A percentile compares a stretch with the other conserved stretches of the same genome.
Conservation (phyloP, 495 filamentous ascomycete genomes). For the Penicillium coffeae region DNA sequence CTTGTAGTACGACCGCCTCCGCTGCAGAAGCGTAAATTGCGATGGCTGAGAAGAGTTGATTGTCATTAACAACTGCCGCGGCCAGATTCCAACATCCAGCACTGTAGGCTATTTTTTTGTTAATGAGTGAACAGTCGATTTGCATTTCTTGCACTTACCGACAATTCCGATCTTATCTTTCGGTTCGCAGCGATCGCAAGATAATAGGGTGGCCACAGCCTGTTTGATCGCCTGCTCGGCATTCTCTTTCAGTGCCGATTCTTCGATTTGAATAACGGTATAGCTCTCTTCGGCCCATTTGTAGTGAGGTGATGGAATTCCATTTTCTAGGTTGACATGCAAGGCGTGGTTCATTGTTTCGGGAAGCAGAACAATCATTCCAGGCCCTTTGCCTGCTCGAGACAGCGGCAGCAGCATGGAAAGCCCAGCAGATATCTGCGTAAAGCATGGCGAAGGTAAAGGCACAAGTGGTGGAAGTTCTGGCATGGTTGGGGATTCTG, state of each 20-base stretch:
- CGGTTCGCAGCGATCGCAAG: not conserved
- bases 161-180: not conserved
- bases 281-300: constrained; percentile 25
- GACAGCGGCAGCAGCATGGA: not conserved
- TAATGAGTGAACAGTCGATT: not conserved
- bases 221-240: not conserved
- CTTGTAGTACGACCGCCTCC: not conserved
- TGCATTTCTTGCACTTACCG: not conserved
- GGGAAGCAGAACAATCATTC: not conserved
- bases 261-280: constrained; percentile 11
- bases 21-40: not conserved
- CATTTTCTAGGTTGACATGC: not conserved
- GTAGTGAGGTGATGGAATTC: constrained; percentile 6
- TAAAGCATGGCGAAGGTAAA: not conserved
- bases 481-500: not conserved
- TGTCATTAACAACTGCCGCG: not conserved
- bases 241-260: not conserved
- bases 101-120: not conserved
- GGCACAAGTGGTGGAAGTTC: not conserved
- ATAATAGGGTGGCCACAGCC: not conserved
- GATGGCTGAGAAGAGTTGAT: not conserved
- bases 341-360: not conserved
- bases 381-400: not conserved
- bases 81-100: not conserved
- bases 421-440: not conserved